These are phyloP conservation scores for Pleoardoris graminearum DNA, from an alignment of 2,329 filamentous ascomycete genomes.

Conservation along the genomic window DNA sequence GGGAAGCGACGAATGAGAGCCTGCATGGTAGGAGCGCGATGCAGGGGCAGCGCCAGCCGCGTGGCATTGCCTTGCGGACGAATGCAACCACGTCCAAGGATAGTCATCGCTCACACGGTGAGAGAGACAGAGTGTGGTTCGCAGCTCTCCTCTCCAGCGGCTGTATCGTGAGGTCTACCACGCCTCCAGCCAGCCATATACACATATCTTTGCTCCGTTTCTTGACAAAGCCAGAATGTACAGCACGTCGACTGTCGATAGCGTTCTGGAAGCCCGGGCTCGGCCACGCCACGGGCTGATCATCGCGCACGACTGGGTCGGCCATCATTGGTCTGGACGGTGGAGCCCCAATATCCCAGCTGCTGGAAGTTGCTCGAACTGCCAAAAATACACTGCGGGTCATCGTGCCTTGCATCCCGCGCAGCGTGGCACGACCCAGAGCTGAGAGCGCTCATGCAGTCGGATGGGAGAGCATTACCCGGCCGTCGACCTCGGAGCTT, in stretches of 20 bases:
- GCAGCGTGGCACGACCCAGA: not conserved
- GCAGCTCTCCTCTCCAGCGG: too few species aligned
- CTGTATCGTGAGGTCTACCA: too few species aligned
- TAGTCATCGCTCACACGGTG: too few species aligned
- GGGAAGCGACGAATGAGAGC: conserved; percentile 15
- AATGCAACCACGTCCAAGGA: too few species aligned
- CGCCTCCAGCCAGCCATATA: too few species aligned
- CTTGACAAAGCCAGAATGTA: not conserved
- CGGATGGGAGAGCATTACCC: not conserved
- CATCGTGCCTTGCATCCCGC: not conserved
- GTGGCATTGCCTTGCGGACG: conserved; percentile 13
- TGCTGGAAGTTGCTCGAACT: not conserved
- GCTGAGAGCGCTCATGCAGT: not conserved
- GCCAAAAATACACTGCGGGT: conserved; percentile 3
- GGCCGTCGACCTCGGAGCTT: not conserved
- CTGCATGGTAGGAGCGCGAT: conserved; percentile 5
- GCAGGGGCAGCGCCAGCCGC: conserved; percentile 10
- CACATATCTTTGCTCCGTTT: not conserved
- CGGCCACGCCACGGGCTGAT: conserved; percentile 5
- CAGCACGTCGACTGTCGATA: not conserved
- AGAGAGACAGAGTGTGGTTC: too few species aligned
- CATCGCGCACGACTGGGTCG: not conserved
- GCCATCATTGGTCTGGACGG: not conserved
- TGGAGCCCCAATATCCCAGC: conserved; percentile 6
- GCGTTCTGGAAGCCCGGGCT: not conserved